Conservation (phyloP, 1,139 yeast species). For the Sugiyamaella castrensis region DNA sequence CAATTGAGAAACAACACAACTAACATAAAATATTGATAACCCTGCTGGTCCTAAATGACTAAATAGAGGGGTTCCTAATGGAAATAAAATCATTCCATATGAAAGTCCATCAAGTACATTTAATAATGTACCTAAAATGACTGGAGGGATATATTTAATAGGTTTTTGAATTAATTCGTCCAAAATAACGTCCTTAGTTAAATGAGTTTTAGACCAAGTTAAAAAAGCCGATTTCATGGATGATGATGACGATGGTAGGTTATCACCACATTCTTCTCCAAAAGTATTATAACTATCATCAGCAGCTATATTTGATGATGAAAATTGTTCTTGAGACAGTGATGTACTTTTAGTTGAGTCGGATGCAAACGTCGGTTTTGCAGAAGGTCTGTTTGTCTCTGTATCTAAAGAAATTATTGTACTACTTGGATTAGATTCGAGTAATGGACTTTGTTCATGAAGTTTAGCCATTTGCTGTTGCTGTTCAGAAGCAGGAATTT, state of each 20-base stretch:
- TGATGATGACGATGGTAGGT: background rate
- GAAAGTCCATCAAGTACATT: constrained; percentile 91
- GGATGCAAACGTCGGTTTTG: background rate
- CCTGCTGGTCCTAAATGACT: constrained; percentile 83
- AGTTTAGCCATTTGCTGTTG: background rate
- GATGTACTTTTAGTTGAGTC: background rate
- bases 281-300: constrained; percentile 10
- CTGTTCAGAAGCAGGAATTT: constrained; percentile 4
- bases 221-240: constrained; percentile 1
- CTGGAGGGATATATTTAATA: constrained; percentile 63
- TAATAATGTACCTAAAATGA: constrained; percentile 74
- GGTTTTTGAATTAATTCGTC: constrained; percentile 37
- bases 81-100: constrained; percentile 96
- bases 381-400: background rate
- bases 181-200: constrained; percentile 4
- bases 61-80: constrained; percentile 76
- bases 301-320: background rate
- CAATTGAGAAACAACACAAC: constrained; percentile 82
- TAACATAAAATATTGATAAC: constrained; percentile 86
- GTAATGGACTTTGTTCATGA: constrained; percentile 11
- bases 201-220: constrained; percentile 11
- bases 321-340: background rate
- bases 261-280: background rate
- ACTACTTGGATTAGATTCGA: background rate
- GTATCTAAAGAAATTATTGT: background rate